Evolutionary conservation across 345 rosid genomes (phyloP).

Genomic region (Salix udensis): DNA sequence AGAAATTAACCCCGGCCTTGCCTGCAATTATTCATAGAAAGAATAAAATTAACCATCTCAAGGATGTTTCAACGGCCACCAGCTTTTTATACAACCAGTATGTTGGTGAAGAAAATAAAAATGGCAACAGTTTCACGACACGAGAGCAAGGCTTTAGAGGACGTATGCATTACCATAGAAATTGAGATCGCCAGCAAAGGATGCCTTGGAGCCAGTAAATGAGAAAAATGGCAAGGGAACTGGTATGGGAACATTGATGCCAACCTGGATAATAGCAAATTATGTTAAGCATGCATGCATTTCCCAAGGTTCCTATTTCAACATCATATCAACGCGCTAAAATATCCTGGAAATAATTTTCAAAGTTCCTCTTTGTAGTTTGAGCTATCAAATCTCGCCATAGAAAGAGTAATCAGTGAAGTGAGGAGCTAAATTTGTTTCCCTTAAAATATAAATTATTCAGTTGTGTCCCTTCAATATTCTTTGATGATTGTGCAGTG

Average conservation of each 20-base stretch:
- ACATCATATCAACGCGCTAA: neutral
- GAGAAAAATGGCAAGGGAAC: slow-evolving; percentile 97
- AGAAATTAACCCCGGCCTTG: slow-evolving; percentile 91
- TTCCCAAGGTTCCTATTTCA: neutral
- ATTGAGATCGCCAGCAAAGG: slow-evolving; percentile 92
- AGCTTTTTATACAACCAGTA: neutral
- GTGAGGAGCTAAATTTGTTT: neutral
- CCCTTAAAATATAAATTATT: neutral
- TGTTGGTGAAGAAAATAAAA: neutral
- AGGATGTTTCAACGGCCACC: neutral
- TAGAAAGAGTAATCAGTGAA: neutral
- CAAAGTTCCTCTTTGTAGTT: neutral
- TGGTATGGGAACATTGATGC: slow-evolving; percentile 95
- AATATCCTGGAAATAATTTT: too few species aligned
- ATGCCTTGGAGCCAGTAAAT: slow-evolving; percentile 88
- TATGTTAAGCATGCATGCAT: slow-evolving; percentile 4
- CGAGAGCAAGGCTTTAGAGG: neutral
- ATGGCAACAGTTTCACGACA: neutral
- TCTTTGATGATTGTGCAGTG: neutral
- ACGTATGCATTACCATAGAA: slow-evolving; percentile 64
- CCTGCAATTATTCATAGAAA: slow-evolving; percentile 41
- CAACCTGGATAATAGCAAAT: slow-evolving; percentile 47
- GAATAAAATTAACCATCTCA: neutral
- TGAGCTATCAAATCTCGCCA: neutral
- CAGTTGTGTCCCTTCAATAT: neutral